Conservation (phyloP, 2,329 filamentous ascomycete genomes). For the Diaporthe sp. region DNA sequence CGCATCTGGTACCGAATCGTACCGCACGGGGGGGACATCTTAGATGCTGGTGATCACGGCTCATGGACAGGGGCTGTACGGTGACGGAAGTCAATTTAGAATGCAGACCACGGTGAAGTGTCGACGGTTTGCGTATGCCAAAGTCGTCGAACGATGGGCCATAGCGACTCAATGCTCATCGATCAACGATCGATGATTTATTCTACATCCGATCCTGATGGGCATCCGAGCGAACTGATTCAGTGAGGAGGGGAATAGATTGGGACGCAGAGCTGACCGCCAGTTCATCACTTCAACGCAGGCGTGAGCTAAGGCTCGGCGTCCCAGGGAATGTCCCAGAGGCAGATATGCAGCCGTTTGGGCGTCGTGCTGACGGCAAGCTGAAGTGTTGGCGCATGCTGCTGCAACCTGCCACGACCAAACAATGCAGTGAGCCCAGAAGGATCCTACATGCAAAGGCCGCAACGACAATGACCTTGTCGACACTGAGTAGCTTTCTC, state of each 20-base stretch:
- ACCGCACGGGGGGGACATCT: conserved; percentile 42
- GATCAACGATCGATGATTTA: conserved; percentile 34
- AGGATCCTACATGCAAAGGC: background rate
- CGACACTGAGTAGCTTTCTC: conserved; percentile 8
- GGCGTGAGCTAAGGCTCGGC: conserved; percentile 36
- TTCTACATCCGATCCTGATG: conserved; percentile 43
- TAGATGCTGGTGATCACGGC: conserved; percentile 54
- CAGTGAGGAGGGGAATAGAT: conserved; percentile 44
- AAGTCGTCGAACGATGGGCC: conserved; percentile 15
- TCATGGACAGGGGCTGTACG: conserved; percentile 53
- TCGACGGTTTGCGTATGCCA: conserved; percentile 24
- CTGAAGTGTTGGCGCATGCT: conserved; percentile 17
- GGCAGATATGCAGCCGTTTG: conserved; percentile 4
- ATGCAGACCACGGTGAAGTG: conserved; percentile 14
- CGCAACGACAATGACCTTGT: conserved; percentile 32
- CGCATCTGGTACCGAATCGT: conserved; percentile 45
- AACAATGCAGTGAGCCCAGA: background rate
- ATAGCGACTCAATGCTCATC: conserved; percentile 2
- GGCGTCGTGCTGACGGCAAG: conserved; percentile 25
- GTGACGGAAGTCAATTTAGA: conserved; percentile 43
- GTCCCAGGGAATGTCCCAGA: conserved; percentile 32
- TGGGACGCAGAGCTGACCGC: conserved; percentile 60
- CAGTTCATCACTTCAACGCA: conserved; percentile 56
- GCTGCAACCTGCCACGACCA: conserved; percentile 27
- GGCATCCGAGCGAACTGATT: conserved; percentile 34